phyloP scores from a whole-genome alignment of 2,329 filamentous ascomycete species.

The Xylaria polymorpha region DNA sequence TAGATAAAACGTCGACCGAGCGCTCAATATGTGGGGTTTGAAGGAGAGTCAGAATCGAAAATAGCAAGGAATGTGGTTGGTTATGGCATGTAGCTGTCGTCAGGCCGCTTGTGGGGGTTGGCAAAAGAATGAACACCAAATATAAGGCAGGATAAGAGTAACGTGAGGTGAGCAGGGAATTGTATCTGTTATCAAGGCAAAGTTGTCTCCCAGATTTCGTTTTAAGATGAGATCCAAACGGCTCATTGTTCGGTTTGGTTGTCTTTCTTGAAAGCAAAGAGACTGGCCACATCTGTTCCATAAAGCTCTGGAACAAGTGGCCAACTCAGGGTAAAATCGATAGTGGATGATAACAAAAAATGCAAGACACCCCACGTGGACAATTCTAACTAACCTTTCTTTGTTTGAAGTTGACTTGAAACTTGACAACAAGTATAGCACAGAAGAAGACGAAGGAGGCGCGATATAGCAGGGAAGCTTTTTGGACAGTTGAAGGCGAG shows the following conservation, averaged over 20 bases:
- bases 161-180: conserved; percentile 10
- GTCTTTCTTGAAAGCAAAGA: conserved; percentile 17
- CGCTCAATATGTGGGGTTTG: background rate
- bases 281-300: background rate
- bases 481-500: conserved; percentile 37
- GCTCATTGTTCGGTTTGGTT: conserved; percentile 22
- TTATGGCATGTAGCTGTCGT: conserved; percentile 23
- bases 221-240: background rate
- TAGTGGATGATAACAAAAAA: background rate
- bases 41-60: conserved; percentile 28
- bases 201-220: conserved; percentile 9
- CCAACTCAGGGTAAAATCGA: background rate
- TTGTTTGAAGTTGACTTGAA: conserved; percentile 26
- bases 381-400: conserved; percentile 33
- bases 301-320: conserved; percentile 2
- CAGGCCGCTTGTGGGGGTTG: background rate
- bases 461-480: conserved; percentile 37
- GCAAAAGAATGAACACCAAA: background rate
- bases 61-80: conserved; percentile 33
- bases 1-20: conserved; percentile 15
- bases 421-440: conserved; percentile 4
- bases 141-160: background rate
- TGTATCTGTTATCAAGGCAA: conserved; percentile 17
- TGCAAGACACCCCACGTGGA: conserved; percentile 8
- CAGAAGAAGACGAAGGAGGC: conserved; percentile 13